Conservation (phyloP, 1,139 yeast genomes). For the Pichia sp. region DNA sequence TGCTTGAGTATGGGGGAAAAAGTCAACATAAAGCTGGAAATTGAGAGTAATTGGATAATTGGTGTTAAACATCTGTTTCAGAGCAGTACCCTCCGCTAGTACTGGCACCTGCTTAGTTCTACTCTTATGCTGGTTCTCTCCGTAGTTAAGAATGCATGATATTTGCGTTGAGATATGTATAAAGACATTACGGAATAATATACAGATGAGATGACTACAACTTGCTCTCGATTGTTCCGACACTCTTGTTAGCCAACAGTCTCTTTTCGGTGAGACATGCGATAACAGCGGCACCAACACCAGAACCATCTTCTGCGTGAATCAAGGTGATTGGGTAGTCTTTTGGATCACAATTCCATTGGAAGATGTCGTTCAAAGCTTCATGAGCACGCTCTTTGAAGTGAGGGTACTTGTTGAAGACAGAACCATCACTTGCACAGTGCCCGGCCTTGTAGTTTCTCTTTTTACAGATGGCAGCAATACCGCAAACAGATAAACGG, state of each 20-base stretch:
- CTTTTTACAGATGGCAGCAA: constrained; percentile 90
- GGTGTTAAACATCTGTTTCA: too few species aligned
- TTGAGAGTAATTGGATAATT: too few species aligned
- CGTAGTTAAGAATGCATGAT: background rate
- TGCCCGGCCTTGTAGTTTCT: constrained; percentile 70
- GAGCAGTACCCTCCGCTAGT: background rate
- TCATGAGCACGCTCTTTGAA: constrained; percentile 86
- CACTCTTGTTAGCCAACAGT: constrained; percentile 63
- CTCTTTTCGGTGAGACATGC: constrained; percentile 90
- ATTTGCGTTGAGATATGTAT: background rate
- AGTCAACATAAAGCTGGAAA: too few species aligned
- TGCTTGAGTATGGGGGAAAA: background rate
- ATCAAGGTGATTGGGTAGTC: constrained; percentile 78
- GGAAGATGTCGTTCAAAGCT: constrained; percentile 86
- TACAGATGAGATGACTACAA: background rate
- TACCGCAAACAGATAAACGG: constrained; percentile 89
- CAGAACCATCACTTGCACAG: constrained; percentile 97
- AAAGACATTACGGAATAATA: background rate
- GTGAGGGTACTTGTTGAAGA: constrained; percentile 86
- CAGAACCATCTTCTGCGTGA: constrained; percentile 97
- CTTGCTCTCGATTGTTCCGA: constrained; percentile 43
- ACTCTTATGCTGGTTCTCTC: background rate
- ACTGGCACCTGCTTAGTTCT: background rate
- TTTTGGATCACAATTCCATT: constrained; percentile 56
- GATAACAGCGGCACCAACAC: constrained; percentile 96